phyloP scores from a whole-genome alignment of 2,329 filamentous ascomycete genomes.

The Penicillium janthinellum region DNA sequence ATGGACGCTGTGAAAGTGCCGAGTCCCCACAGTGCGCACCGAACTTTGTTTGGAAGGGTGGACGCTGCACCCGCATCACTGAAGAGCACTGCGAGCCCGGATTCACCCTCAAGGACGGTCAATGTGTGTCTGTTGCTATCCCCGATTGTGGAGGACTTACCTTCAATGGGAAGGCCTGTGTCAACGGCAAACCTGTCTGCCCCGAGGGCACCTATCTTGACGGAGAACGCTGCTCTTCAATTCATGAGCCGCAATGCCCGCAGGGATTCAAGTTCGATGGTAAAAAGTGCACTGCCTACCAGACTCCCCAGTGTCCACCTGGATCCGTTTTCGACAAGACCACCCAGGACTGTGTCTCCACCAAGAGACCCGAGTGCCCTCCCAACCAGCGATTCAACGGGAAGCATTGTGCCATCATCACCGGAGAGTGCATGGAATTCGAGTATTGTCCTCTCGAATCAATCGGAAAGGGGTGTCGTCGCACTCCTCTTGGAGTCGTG shows the following conservation, averaged over 20 bases:
- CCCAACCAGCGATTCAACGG: not conserved
- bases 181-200: not conserved
- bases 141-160: not conserved
- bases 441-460: not conserved
- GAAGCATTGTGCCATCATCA: not conserved
- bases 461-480: not conserved
- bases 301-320: not conserved
- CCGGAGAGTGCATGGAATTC: not conserved
- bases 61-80: not conserved
- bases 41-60: not conserved
- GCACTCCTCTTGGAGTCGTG: not conserved
- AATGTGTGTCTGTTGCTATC: not conserved
- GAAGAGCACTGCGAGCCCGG: not conserved
- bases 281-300: not conserved
- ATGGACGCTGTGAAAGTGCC: not conserved
- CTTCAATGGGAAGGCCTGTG: not conserved
- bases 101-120: not conserved
- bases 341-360: not conserved
- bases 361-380: not conserved
- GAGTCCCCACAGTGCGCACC: not conserved
- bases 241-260: not conserved
- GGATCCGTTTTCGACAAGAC: not conserved
- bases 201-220: not conserved
- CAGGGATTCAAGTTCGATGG: not conserved
- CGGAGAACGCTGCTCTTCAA: not conserved